Evolutionary conservation across 352 stramenopile species (phyloP), one percentile per base, ranked within the genome.

Genomic region (Pythium plurisporium): DNA sequence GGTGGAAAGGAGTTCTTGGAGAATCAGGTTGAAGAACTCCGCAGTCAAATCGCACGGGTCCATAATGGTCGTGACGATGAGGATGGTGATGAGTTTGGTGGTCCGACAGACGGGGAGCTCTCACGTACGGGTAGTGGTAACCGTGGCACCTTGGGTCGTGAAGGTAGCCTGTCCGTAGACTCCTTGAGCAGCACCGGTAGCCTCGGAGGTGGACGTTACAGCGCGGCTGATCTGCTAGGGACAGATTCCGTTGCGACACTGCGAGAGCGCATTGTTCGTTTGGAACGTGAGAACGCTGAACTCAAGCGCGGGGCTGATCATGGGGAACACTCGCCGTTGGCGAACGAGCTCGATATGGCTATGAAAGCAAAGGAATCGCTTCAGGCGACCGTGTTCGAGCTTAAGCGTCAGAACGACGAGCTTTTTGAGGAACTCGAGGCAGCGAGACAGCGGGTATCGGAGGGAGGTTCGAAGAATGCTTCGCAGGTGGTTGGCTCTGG

Each of bases 1-100:
- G 75, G 80, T 31, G 85, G 80, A 4, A 92, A 93, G 38, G 85
- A 92, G 49, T 94, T 94, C 36, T 60, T 94, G n/a, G 85, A 92
- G 55, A 87, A 75, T 27, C 82, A 94, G 64, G 67, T 92, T 12
- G 85, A 94, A 40, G 85, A 92, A 44, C 55, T 93, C 6, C 85
- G 82, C 15, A 69, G 66, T 8, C 81, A 94, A 44, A 23, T 94
- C 5, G 67, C 75, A 26, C 81, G 67, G 43, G 55, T 86, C 7
- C 76, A 90, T 7, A 66, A 76, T 51, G 40, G 62, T 0, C 68
- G 71, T 15, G 70, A 86, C 8, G 65, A 78, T 5, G 69, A 59
- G 9, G 53, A 73, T 46, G 67, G 49, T 9, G 53, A 59, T 12
- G 50, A 56, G 27, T 50, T 47, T 27, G 47, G 48, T 14, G 37